These are phyloP conservation scores for Ceratobasidium sp. DNA, from an alignment of 1,284 basidiomycete species.

Conservation along the genomic window DNA sequence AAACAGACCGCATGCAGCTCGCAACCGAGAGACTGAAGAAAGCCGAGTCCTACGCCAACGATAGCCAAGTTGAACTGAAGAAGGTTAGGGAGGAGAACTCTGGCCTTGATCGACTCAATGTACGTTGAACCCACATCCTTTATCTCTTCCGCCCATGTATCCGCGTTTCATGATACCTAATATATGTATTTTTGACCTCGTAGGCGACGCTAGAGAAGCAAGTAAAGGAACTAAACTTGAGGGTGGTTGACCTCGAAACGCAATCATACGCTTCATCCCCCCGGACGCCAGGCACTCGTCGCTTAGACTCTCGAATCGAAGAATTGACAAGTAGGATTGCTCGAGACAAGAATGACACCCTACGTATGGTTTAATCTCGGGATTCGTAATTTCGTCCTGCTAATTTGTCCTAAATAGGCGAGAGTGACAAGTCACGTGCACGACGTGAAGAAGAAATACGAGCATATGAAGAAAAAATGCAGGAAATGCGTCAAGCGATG, in stretches of 20 bases:
- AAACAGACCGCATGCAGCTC: conserved; percentile 77
- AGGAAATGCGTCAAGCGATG: conserved; percentile 68
- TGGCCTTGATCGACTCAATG: conserved; percentile 81
- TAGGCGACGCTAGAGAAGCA: conserved; percentile 86
- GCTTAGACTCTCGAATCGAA: conserved; percentile 76
- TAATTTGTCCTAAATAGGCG: conserved; percentile 55
- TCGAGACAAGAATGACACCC: conserved; percentile 66
- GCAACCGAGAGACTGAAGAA: conserved; percentile 84
- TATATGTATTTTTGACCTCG: conserved; percentile 21
- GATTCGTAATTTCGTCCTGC: conserved; percentile 55
- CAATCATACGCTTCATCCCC: conserved; percentile 76
- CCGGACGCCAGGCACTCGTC: conserved; percentile 66
- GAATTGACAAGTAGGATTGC: conserved; percentile 76
- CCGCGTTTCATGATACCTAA: conserved; percentile 1
- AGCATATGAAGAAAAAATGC: conserved; percentile 69
- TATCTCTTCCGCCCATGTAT: conserved; percentile 34
- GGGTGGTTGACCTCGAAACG: conserved; percentile 84
- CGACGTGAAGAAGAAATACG: conserved; percentile 76
- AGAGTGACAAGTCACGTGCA: conserved; percentile 70
- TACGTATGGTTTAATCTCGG: conserved; percentile 64
- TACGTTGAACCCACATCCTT: conserved; percentile 57
- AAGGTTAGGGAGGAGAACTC: conserved; percentile 82
- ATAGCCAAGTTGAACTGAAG: conserved; percentile 80
- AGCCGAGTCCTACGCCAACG: conserved; percentile 79
- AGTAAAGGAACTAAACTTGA: conserved; percentile 83